Percentiles rank a stretch among this genome's conserved stretches.
phyloP scores from a whole-genome alignment of 1,284 basidiomycete species.

The Sporisorium sorghi region DNA sequence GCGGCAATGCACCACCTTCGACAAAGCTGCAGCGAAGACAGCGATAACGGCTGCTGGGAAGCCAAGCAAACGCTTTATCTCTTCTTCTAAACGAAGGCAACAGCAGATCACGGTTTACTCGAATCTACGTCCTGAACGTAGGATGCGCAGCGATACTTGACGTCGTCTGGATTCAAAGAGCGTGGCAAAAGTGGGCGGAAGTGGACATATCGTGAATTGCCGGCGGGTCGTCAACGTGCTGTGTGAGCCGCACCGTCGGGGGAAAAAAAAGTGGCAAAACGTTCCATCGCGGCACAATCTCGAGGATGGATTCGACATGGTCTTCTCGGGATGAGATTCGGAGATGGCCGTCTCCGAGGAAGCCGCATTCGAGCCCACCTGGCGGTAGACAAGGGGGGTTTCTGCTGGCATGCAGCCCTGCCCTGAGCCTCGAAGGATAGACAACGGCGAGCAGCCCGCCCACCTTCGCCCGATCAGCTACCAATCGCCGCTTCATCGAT shows the following conservation, averaged over 20 bases:
- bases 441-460: too few species aligned
- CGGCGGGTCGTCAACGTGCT: constrained; percentile 3
- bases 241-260: background rate
- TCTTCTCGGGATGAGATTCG: background rate
- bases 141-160: too few species aligned
- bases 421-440: too few species aligned
- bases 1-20: constrained; percentile 2
- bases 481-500: too few species aligned
- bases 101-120: too few species aligned
- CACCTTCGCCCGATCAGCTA: background rate
- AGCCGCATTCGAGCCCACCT: too few species aligned
- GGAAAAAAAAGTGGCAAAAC: background rate
- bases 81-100: too few species aligned
- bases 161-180: too few species aligned
- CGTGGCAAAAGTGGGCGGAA: background rate
- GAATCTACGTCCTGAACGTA: too few species aligned
- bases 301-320: background rate
- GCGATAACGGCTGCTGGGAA: constrained; percentile 5
- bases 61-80: background rate
- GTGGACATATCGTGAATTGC: background rate
- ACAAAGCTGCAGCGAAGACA: background rate
- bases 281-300: background rate
- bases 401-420: too few species aligned
- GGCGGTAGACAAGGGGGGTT: too few species aligned
- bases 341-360: background rate